phyloP scores from a whole-genome alignment of 306 rosid genomes.

The Cucumis cinereus region DNA sequence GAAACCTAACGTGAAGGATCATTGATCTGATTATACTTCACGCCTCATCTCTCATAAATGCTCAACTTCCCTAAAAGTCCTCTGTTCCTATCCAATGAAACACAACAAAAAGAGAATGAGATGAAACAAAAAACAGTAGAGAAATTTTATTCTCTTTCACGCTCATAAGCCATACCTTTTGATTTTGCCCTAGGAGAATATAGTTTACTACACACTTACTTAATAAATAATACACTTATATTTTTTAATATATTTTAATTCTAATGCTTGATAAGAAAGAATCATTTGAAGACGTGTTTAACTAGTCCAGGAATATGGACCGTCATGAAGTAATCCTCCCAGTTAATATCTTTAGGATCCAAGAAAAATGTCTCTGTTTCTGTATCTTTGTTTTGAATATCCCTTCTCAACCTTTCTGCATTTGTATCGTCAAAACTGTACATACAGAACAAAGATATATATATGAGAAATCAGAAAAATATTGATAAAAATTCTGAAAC shows the following conservation, averaged over 20 bases:
- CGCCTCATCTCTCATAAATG: no score
- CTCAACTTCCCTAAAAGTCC: no score
- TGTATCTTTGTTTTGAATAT: slow-evolving; percentile 16
- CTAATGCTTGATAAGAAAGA: no score
- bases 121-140: neutral
- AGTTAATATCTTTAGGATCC: slow-evolving; percentile 45
- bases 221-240: no score
- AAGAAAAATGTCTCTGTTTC: slow-evolving; percentile 49
- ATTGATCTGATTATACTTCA: no score
- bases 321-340: slow-evolving; percentile 62
- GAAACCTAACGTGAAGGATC: no score
- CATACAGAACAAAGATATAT: neutral
- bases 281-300: slow-evolving; percentile 51
- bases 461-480: neutral
- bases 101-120: no score
- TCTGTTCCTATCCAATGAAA: no score
- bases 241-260: no score
- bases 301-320: slow-evolving; percentile 45
- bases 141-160: neutral
- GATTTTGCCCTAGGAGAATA: neutral
- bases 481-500: neutral
- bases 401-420: slow-evolving; percentile 37
- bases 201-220: neutral
- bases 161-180: neutral
- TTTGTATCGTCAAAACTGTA: slow-evolving; percentile 60